phyloP scores from a whole-genome alignment of 169 alveolate genomes.

The Theileria orientalis region DNA sequence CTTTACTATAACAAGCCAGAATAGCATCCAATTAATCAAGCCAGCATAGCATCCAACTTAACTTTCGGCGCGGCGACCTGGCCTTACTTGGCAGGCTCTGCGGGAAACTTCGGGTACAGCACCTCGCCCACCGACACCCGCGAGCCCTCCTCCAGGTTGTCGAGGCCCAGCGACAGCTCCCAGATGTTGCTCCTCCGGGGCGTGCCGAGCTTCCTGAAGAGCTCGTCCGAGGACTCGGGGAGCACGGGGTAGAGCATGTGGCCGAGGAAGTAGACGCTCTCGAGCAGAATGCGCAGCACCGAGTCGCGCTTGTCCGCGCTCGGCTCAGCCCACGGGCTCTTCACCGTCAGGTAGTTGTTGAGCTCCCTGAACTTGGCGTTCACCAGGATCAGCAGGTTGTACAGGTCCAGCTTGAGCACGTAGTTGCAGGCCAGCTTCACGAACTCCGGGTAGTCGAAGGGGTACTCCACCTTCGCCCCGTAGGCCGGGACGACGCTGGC shows the following conservation, averaged over 20 bases:
- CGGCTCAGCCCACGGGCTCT: slow-evolving; percentile 85
- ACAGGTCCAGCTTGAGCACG: slow-evolving; percentile 57
- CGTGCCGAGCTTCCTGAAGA: slow-evolving; percentile 77
- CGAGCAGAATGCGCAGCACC: slow-evolving; percentile 82
- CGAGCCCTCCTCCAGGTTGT: slow-evolving; percentile 61
- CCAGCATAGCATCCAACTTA: too few species aligned
- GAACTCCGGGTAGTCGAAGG: slow-evolving; percentile 73
- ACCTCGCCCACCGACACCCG: slow-evolving; percentile 46
- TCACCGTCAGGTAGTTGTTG: slow-evolving; percentile 83
- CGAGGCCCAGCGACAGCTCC: slow-evolving; percentile 58
- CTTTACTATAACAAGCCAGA: too few species aligned
- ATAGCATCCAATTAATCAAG: too few species aligned
- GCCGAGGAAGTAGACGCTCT: slow-evolving; percentile 84
- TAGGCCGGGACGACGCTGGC: slow-evolving; percentile 73
- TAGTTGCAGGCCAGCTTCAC: slow-evolving; percentile 53
- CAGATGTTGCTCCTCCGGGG: slow-evolving; percentile 53
- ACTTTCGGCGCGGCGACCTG: too few species aligned
- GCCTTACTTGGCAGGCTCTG: too few species aligned
- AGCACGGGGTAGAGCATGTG: slow-evolving; percentile 84
- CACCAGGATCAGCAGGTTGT: slow-evolving; percentile 74
- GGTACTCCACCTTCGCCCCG: slow-evolving; percentile 62
- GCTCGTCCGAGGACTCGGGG: slow-evolving; percentile 79
- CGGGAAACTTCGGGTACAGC: slow-evolving; percentile 43
- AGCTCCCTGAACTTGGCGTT: slow-evolving; percentile 76
- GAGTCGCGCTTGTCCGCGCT: slow-evolving; percentile 66